Evolutionary conservation across 345 rosid species (phyloP), one percentile per base, ranked within the genome.

Genomic region (Ceriops decandra): DNA sequence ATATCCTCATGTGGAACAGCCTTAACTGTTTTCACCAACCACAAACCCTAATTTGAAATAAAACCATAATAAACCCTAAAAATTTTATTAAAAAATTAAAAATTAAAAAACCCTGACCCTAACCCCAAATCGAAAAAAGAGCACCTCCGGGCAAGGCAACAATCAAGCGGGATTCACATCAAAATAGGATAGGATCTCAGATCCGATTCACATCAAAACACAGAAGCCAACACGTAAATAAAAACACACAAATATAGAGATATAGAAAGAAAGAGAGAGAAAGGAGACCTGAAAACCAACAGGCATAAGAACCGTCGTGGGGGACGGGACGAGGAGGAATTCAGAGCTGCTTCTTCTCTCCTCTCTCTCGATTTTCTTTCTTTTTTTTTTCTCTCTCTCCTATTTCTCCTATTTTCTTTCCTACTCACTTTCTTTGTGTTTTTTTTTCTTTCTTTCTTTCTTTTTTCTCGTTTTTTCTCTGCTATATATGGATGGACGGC

Each of bases 241-340:
- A 33, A 21, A 42, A 57, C 33, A 3, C 7, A 1, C 1, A 52
- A 52, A 11, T 2, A 6, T 3, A 60, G 26, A 15, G 46, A 33
- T 21, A 15, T 19, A 21, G 26, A 31, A 52, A 67, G 60, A 35
- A 9, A 32, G 51, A 56, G 10, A 52, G 21, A 7, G 60, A 15
- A 42, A 19, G 26, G 16, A 7, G 35, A 92, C 93, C 92, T 78
- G 86, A 84, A 67, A 87, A 77, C 82, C 78, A 84, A 85, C 62
- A 84, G 88, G 98, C 90, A 84, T 77, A 83, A 76, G 77, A 76
- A 86, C 90, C 95, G 96, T 78, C 92, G 83, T 87, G 68, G 74
- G 78, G 87, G 90, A 88, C 90, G 98, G 90, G 68, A 76, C 75
- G 70, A 72, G 76, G 69, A 61, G 66, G 88, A 82, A 87, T 85